These are phyloP conservation scores for Forsythia viridissima DNA, from an alignment of 257 asterid species.

Conservation along the genomic window DNA sequence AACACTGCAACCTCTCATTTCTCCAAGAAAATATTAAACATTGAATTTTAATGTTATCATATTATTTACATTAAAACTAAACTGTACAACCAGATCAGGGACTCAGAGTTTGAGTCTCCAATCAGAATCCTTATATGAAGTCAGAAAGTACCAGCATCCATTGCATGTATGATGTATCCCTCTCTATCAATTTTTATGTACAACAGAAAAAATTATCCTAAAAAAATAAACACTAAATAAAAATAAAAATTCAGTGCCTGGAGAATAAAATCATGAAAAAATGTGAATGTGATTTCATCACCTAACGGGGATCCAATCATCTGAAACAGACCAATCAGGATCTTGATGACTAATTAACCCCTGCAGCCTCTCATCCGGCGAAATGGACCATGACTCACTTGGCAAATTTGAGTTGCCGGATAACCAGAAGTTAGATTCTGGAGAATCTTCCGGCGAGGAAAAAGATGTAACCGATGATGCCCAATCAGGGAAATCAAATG, in stretches of 20 bases:
- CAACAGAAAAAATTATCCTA: not conserved
- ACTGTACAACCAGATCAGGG: conserved; percentile 27
- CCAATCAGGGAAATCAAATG: conserved; percentile 75
- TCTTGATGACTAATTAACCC: conserved; percentile 26
- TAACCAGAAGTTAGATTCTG: conserved; percentile 19
- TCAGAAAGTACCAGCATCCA: conserved; percentile 21
- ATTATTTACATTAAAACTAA: not conserved
- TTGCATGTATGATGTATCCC: not conserved
- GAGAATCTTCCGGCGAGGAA: conserved; percentile 35
- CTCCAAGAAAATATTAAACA: conserved; percentile 27
- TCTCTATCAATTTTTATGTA: conserved; percentile 13
- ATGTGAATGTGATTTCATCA: conserved; percentile 38
- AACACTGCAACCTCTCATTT: conserved; percentile 26
- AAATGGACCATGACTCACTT: conserved; percentile 20
- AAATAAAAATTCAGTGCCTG: conserved; percentile 7
- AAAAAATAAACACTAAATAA: not conserved
- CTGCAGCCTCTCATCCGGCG: conserved; percentile 49
- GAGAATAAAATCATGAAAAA: conserved; percentile 19
- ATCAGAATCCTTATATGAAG: conserved; percentile 11
- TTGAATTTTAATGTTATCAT: conserved; percentile 17
- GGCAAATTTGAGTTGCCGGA: conserved; percentile 19
- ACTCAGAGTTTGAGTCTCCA: conserved; percentile 23
- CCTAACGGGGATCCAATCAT: conserved; percentile 71
- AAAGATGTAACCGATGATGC: conserved; percentile 38
- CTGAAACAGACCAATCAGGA: conserved; percentile 55